phyloP scores from a whole-genome alignment of 2,329 filamentous ascomycete genomes.

The Eutypella sp. region DNA sequence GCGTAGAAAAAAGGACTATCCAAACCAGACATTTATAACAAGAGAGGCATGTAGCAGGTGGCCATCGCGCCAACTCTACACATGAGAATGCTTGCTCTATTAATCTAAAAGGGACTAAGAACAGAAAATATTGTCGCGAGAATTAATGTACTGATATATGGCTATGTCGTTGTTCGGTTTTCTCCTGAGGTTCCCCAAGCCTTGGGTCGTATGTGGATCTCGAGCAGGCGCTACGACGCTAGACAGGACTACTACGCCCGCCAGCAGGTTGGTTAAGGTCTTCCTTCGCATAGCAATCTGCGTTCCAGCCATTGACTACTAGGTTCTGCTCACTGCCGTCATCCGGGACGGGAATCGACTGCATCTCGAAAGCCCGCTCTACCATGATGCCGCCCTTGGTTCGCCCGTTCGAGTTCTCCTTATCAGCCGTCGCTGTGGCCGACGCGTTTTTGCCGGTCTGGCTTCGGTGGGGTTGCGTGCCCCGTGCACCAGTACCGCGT shows the following conservation, averaged over 20 bases:
- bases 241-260: background rate
- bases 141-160: no score
- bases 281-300: background rate
- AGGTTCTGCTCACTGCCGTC: conserved; percentile 14
- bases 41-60: no score
- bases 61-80: no score
- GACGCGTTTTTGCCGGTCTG: background rate
- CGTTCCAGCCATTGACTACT: conserved; percentile 3
- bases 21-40: no score
- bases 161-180: no score
- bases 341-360: conserved; percentile 1
- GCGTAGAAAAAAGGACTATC: no score
- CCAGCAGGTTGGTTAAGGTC: background rate
- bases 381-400: conserved; percentile 6
- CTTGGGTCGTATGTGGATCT: no score
- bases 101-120: no score
- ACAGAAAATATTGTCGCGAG: no score
- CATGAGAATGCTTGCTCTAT: no score
- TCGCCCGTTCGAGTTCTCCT: background rate
- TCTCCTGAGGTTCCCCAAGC: no score
- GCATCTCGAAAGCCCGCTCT: conserved; percentile 15
- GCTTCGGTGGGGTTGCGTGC: background rate
- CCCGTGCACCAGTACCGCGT: background rate
- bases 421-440: background rate
- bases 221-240: no score